phyloP scores from a whole-genome alignment of 345 rosid species.

The Arabidopsis suecica region DNA sequence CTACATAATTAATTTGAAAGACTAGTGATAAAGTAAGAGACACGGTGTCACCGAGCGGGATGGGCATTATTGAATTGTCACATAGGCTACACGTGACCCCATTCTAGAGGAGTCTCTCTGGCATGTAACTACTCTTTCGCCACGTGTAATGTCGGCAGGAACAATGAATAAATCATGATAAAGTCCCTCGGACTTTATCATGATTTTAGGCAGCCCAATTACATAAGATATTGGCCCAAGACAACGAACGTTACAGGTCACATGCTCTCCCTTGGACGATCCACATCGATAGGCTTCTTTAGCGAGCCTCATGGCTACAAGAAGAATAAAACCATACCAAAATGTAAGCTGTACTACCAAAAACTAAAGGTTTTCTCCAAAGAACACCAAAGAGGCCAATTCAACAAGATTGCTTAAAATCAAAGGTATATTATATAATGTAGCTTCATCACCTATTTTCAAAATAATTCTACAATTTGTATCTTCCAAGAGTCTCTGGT shows the following conservation, averaged over 20 bases:
- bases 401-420: no score
- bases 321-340: background rate
- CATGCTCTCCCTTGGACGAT: background rate
- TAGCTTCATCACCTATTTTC: no score
- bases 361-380: background rate
- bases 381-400: background rate
- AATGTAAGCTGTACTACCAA: background rate
- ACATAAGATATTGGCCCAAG: no score
- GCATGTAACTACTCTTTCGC: slow-evolving; percentile 16
- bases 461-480: no score
- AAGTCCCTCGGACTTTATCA: no score
- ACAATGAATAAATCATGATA: no score
- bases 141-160: slow-evolving; percentile 38
- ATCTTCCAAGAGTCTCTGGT: no score
- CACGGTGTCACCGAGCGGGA: slow-evolving; percentile 13
- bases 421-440: no score
- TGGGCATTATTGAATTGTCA: slow-evolving; percentile 35
- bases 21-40: slow-evolving; percentile 14
- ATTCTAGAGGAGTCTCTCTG: slow-evolving; percentile 35
- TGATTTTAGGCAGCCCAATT: no score
- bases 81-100: slow-evolving; percentile 36
- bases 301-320: background rate
- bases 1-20: background rate
- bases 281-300: background rate
- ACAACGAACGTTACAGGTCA: background rate